A percentile compares a stretch with the other conserved stretches of the same genome.
Conservation (phyloP, 495 filamentous ascomycete species). For the Daldinia concentrica region DNA sequence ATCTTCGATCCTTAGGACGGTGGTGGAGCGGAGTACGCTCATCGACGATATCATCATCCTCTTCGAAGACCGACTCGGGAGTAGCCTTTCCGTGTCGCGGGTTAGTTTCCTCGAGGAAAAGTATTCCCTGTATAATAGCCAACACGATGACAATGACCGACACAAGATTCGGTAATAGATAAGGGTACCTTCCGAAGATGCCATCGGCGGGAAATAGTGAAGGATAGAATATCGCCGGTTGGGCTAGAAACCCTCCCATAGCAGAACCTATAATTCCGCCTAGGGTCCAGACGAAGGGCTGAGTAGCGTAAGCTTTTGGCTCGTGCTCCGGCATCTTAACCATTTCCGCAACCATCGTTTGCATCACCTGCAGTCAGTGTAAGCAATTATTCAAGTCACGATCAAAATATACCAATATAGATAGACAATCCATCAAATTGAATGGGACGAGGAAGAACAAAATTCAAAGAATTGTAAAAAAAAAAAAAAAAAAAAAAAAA, state of each 20-base stretch:
- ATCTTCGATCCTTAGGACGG: slow-evolving; percentile 1
- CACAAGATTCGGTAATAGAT: slow-evolving; percentile 85
- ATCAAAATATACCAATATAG: not conserved
- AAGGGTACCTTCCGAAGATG: slow-evolving; percentile 80
- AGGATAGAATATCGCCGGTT: slow-evolving; percentile 80
- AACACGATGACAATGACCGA: slow-evolving; percentile 75
- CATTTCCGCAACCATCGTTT: slow-evolving; percentile 90
- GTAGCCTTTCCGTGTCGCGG: slow-evolving; percentile 45
- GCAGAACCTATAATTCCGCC: slow-evolving; percentile 82
- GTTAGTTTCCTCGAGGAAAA: slow-evolving; percentile 92
- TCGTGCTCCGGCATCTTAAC: slow-evolving; percentile 86
- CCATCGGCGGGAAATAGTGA: slow-evolving; percentile 70
- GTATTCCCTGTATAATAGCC: slow-evolving; percentile 75
- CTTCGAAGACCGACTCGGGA: slow-evolving; percentile 24
- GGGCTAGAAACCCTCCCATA: slow-evolving; percentile 81
- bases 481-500: not conserved
- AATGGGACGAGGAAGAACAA: too few relatives aligned
- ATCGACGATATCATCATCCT: slow-evolving; percentile 28
- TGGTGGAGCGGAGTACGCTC: slow-evolving; percentile 42
- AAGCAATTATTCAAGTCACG: slow-evolving; percentile 1
- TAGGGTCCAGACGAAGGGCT: slow-evolving; percentile 92
- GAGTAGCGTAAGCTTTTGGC: slow-evolving; percentile 83
- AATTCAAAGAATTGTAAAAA: not conserved
- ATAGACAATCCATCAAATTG: not conserved
- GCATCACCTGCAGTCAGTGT: slow-evolving; percentile 63